Evolutionary conservation across 805 yeast species (phyloP).

Genomic region (Cyberlindnera maritima): DNA sequence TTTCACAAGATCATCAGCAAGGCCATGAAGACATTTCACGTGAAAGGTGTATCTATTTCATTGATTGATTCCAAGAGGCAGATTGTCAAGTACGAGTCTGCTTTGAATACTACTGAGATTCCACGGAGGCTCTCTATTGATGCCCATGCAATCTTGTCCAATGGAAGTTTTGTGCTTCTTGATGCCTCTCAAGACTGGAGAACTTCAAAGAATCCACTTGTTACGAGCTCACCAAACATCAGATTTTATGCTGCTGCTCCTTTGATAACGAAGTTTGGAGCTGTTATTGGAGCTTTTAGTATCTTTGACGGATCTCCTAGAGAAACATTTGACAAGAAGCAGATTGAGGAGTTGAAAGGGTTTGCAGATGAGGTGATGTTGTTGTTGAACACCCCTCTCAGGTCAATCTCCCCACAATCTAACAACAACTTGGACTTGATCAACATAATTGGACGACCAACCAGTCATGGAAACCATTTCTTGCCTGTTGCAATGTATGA

Average conservation of each 20-base stretch:
- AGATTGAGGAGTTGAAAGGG: conserved; percentile 35
- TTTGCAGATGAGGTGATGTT: conserved; percentile 42
- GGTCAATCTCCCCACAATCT: neutral
- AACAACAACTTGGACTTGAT: conserved; percentile 13
- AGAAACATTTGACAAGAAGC: conserved; percentile 33
- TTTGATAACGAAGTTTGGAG: conserved; percentile 37
- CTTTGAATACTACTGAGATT: conserved; percentile 46
- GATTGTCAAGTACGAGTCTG: conserved; percentile 46
- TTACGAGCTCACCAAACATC: conserved; percentile 57
- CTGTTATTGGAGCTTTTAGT: conserved; percentile 55
- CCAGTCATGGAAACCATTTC: conserved; percentile 39
- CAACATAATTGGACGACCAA: conserved; percentile 53
- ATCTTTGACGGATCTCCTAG: conserved; percentile 51
- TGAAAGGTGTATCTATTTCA: conserved; percentile 57
- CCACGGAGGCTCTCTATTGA: conserved; percentile 61
- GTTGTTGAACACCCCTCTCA: conserved; percentile 36
- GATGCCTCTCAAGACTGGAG: conserved; percentile 76
- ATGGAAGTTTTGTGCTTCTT: conserved; percentile 48
- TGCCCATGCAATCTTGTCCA: conserved; percentile 63
- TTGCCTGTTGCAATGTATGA: conserved; percentile 45
- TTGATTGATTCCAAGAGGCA: conserved; percentile 49
- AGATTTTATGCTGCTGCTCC: conserved; percentile 69
- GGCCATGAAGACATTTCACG: conserved; percentile 41
- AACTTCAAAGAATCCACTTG: conserved; percentile 57
- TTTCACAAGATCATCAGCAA: conserved; percentile 39